Base-by-base conservation (phyloP, 352 stramenopile genomes). In the Pythium coloratum region DNA sequence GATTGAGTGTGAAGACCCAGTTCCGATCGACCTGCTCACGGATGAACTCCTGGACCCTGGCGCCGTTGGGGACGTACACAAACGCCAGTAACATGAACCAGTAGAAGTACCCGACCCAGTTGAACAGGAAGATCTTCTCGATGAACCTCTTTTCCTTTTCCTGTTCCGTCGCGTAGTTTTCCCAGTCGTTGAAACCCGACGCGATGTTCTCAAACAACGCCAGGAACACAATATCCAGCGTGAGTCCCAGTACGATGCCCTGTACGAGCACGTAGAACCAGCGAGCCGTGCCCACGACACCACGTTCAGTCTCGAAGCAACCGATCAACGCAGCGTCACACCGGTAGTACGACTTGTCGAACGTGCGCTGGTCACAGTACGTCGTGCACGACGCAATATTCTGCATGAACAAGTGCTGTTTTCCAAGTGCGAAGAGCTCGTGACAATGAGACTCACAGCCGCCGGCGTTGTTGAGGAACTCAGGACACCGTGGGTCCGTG, bases 101-200 rank as follows among this genome's bases (percentile, higher is more conserved):
- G 70, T 89, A 89, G 64, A 89, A 89, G 71, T 89, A 89, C 28
- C 80, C 78, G 67, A 89, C 78, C 78, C 80, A 89, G 71, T 86
- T 84, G 80, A 89, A 89, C 33, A 89, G 63, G 50, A 89, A 89
- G 61, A 87, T 78, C 69, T 89, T 87, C 32, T 84, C 76, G 47
- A 87, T 78, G 60, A 73, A 76, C 1, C 78, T 75, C n/a, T 55
- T 72, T 62, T 86, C 77, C 58, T 76, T 74, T 53, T 89, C 78
- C 51, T 84, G 76, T 51, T 84, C 70, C 9, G 80, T 89, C 47
- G 66, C 64, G 65, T 87, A 89, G 68, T 87, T 89, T 68, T 89
- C 80, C 80, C 80, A 89, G 24, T 70, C 67, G 64, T 87, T 89
- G 62, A 89, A 89, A 26, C 60, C 73, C 18, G 66, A 66, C 18